A percentile compares a stretch with the other conserved stretches of the same genome.
phyloP scores from a whole-genome alignment of 495 filamentous ascomycete species.

The Hyaloscypha finlandica region DNA sequence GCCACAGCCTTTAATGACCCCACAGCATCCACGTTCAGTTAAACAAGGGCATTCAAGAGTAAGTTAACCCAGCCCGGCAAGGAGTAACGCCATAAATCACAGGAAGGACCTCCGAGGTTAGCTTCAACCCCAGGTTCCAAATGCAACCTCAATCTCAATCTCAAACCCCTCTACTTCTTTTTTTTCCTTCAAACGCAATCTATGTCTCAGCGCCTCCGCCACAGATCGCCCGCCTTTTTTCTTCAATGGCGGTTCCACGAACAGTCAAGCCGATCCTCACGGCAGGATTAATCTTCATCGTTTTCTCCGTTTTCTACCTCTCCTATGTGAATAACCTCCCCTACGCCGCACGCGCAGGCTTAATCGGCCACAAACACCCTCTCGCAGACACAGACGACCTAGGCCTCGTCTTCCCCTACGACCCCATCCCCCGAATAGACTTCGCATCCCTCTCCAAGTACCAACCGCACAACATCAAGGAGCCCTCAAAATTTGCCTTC shows the following conservation, averaged over 20 bases:
- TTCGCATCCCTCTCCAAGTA: conserved; percentile 5
- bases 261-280: neutral
- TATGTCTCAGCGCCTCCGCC: neutral
- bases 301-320: neutral
- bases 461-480: conserved; percentile 10
- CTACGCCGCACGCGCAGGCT: neutral
- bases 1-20: neutral
- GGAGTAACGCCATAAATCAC: neutral
- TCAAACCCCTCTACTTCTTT: neutral
- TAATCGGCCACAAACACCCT: conserved; percentile 4
- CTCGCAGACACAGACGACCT: conserved; percentile 5
- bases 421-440: conserved; percentile 9
- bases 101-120: neutral
- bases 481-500: conserved; percentile 13
- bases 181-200: neutral
- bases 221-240: neutral
- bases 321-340: neutral
- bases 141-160: neutral
- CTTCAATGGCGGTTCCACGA: conserved; percentile 13
- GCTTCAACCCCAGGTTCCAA: neutral
- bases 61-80: neutral
- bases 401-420: conserved; percentile 4
- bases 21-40: neutral
- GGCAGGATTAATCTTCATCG: neutral
- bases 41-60: neutral